A percentile compares a stretch with the other conserved stretches of the same genome.
phyloP scores from a whole-genome alignment of 495 filamentous ascomycete genomes.

The Talaromyces nanjingensis region DNA sequence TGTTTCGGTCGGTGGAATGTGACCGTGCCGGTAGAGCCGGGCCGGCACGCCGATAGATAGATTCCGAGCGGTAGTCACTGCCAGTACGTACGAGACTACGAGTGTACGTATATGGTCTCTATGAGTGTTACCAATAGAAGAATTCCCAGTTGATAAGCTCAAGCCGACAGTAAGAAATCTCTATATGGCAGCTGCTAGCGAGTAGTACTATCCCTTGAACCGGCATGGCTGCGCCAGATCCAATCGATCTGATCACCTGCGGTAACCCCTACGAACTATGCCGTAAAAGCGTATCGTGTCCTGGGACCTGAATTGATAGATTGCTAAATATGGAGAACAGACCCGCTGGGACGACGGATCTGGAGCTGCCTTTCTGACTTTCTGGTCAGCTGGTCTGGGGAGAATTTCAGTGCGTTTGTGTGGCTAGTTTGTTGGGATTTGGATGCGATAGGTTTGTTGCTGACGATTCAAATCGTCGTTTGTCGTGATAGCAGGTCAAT shows the following conservation, averaged over 20 bases:
- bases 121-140: too few species aligned
- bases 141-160: too few species aligned
- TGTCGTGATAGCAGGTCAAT: not conserved
- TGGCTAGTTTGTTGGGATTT: not conserved
- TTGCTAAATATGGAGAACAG: slow-evolving; percentile 3
- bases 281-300: not conserved
- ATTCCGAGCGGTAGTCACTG: not conserved
- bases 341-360: not conserved
- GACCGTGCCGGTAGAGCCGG: slow-evolving; percentile 5
- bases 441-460: not conserved
- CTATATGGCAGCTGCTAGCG: not conserved
- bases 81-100: not conserved
- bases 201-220: not conserved
- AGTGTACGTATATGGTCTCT: too few species aligned
- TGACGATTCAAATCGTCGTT: not conserved
- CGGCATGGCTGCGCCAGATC: not conserved
- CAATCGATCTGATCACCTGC: slow-evolving; percentile 1
- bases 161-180: not conserved
- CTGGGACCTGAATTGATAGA: not conserved
- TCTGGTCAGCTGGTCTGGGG: slow-evolving; percentile 6
- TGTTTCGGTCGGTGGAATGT: not conserved
- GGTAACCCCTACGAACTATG: not conserved
- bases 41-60: not conserved
- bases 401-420: not conserved
- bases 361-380: not conserved